phyloP scores from a whole-genome alignment of 257 asterid species.

The Striga asiatica region DNA sequence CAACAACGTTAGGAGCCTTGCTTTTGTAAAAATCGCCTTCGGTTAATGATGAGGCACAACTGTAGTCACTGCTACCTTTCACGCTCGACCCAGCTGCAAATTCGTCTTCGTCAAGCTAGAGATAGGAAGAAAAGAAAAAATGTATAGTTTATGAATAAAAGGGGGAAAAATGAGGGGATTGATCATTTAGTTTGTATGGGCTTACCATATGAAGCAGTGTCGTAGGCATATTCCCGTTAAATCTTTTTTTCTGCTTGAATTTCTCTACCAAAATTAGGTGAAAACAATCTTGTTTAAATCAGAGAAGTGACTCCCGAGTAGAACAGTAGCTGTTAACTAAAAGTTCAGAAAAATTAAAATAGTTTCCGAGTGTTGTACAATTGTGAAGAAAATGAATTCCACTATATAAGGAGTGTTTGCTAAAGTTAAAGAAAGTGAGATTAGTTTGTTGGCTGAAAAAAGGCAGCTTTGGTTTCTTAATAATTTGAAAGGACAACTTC shows the following conservation, averaged over 20 bases:
- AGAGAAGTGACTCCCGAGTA: no score
- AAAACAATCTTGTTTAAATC: not conserved
- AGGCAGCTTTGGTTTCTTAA: no score
- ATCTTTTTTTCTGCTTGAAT: constrained; percentile 71
- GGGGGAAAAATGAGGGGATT: not conserved
- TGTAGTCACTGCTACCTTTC: constrained; percentile 56
- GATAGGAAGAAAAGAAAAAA: not conserved
- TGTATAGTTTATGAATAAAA: not conserved
- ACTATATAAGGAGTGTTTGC: not conserved
- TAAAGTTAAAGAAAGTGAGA: not conserved
- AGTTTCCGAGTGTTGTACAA: no score
- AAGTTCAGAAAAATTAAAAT: no score
- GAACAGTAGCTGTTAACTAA: no score
- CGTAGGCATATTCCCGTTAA: constrained; percentile 47
- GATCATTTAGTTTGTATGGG: not conserved
- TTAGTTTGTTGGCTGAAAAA: no score
- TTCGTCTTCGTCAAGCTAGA: constrained; percentile 60
- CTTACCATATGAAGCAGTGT: constrained; percentile 53
- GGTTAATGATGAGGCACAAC: constrained; percentile 64
- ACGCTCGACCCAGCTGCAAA: constrained; percentile 34
- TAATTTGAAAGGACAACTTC: no score
- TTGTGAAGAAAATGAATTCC: not conserved
- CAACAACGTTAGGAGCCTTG: constrained; percentile 72
- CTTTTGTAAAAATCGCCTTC: constrained; percentile 51
- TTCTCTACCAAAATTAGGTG: constrained; percentile 35